A percentile compares a stretch with the other conserved stretches of the same genome.
Evolutionary conservation across 2,329 filamentous ascomycete genomes (phyloP).

Genomic region (Paecilomyces sp.): DNA sequence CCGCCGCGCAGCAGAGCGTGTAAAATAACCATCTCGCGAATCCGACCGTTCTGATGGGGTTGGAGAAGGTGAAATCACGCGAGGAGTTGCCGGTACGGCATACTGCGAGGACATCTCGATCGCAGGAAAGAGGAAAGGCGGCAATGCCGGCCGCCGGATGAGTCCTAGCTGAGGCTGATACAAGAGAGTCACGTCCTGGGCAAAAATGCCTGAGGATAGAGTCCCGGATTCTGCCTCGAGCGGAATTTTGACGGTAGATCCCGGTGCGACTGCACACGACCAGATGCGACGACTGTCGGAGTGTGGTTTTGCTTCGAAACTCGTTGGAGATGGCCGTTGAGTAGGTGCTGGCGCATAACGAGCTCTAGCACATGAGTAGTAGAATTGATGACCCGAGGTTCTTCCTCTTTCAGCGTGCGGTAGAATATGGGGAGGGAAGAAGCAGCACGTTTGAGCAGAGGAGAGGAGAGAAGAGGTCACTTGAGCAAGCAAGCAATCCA

Average conservation of each 20-base stretch:
- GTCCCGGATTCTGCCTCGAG: constrained; percentile 14
- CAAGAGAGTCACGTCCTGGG: constrained; percentile 11
- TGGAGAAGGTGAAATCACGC: constrained; percentile 84
- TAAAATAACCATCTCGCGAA: constrained; percentile 59
- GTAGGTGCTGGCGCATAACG: neutral
- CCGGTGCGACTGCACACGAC: neutral
- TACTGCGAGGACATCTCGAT: constrained; percentile 42
- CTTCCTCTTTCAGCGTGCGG: neutral
- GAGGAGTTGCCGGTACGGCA: constrained; percentile 67
- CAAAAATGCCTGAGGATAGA: constrained; percentile 15
- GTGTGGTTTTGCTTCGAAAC: neutral
- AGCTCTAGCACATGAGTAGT: neutral
- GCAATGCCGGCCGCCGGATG: constrained; percentile 36
- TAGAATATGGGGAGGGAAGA: neutral
- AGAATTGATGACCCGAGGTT: neutral
- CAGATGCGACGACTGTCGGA: neutral
- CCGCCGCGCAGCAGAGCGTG: constrained; percentile 60
- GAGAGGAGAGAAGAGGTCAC: neutral
- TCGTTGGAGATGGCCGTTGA: neutral
- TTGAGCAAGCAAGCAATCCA: neutral
- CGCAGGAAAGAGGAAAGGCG: constrained; percentile 34
- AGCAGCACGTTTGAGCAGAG: neutral
- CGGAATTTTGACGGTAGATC: constrained; percentile 27
- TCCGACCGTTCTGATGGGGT: constrained; percentile 49
- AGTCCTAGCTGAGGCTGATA: constrained; percentile 18